A percentile compares a stretch with the other conserved stretches of the same genome.
Evolutionary conservation across 148 eudicot species (phyloP).

Genomic region (Agrostemma githago): DNA sequence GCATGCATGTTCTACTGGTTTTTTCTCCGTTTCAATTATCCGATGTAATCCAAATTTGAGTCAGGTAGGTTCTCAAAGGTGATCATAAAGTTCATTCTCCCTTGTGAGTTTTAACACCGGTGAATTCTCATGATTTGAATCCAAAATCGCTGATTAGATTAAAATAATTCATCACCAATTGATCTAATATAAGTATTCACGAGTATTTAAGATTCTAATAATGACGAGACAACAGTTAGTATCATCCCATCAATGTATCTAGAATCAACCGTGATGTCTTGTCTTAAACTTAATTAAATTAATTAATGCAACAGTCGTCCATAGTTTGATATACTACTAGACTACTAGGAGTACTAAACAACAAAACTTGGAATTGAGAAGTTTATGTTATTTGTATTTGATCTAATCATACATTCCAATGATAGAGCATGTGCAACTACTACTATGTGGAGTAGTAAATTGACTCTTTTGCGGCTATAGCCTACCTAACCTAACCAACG

Average conservation of each 20-base stretch:
- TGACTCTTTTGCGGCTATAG: neutral
- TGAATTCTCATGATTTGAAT: too few relatives aligned
- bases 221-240: neutral
- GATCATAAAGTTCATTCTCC: too few relatives aligned
- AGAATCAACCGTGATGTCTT: neutral
- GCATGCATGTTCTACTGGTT: too few relatives aligned
- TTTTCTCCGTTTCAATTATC: too few relatives aligned
- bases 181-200: too few relatives aligned
- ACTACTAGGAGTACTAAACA: neutral
- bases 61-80: too few relatives aligned
- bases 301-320: neutral
- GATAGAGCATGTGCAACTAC: neutral
- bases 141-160: too few relatives aligned
- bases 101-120: too few relatives aligned
- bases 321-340: neutral
- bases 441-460: too few relatives aligned
- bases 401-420: neutral
- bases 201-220: neutral
- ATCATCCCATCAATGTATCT: neutral
- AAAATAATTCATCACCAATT: too few relatives aligned
- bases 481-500: neutral
- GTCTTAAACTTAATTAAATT: neutral
- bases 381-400: neutral
- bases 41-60: too few relatives aligned
- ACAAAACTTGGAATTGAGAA: neutral